phyloP scores from a whole-genome alignment of 73 alveolate species.

The Paramecium sexaurelia region DNA sequence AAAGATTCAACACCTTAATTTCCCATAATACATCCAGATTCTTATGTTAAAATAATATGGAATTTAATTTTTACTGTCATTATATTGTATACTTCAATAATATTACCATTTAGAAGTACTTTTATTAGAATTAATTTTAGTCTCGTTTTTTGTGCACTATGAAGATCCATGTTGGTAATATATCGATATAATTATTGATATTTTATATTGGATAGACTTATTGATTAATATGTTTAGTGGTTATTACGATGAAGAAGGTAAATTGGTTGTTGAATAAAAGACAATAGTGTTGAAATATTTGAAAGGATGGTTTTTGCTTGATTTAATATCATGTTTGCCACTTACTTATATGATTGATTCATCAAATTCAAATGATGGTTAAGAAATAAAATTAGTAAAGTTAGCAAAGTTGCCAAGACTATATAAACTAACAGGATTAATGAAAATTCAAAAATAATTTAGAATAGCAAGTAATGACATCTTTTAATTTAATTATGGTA shows the following conservation, averaged over 20 bases:
- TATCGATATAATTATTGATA: slow-evolving; percentile 68
- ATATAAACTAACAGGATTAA: slow-evolving; percentile 70
- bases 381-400: slow-evolving; percentile 62
- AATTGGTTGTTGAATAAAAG: slow-evolving; percentile 67
- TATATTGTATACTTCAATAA: slow-evolving; percentile 73
- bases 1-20: not conserved
- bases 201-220: slow-evolving; percentile 77
- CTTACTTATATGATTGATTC: slow-evolving; percentile 63
- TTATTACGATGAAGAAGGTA: slow-evolving; percentile 83
- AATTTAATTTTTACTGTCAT: slow-evolving; percentile 62
- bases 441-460: slow-evolving; percentile 54
- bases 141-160: slow-evolving; percentile 68
- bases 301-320: slow-evolving; percentile 81
- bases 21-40: slow-evolving; percentile 69
- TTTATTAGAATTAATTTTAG: not conserved
- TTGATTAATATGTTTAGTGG: slow-evolving; percentile 77
- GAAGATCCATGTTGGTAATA: slow-evolving; percentile 48
- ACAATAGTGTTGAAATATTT: slow-evolving; percentile 70
- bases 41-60: slow-evolving; percentile 70
- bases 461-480: slow-evolving; percentile 45
- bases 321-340: slow-evolving; percentile 84
- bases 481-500: slow-evolving; percentile 71
- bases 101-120: slow-evolving; percentile 68
- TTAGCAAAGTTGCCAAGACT: slow-evolving; percentile 77
- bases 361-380: slow-evolving; percentile 29